phyloP scores from a whole-genome alignment of 495 filamentous ascomycete species.

The Talaromyces trachyspermus region DNA sequence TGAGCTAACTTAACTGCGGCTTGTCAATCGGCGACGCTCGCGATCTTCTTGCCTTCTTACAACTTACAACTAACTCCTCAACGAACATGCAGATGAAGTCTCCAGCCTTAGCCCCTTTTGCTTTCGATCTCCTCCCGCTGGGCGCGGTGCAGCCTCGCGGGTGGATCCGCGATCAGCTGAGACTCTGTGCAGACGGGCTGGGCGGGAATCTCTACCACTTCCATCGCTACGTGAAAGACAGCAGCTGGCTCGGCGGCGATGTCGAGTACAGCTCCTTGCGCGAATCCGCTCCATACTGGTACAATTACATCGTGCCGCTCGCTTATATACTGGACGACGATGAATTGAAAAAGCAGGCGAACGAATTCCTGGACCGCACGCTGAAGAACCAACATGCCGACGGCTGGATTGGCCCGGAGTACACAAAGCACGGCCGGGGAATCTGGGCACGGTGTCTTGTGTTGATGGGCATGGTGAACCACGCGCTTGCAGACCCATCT shows the following conservation, averaged over 20 bases:
- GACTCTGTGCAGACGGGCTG: constrained; percentile 45
- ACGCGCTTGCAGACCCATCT: constrained; percentile 28
- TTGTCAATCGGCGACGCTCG: too few relatives aligned
- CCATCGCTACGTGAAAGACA: constrained; percentile 49
- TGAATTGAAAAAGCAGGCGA: constrained; percentile 46
- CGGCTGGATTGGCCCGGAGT: constrained; percentile 58
- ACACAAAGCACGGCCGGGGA: constrained; percentile 28
- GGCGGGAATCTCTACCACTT: constrained; percentile 54
- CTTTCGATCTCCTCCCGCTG: constrained; percentile 43
- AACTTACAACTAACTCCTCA: too few relatives aligned
- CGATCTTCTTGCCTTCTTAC: too few relatives aligned
- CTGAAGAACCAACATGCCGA: constrained; percentile 46
- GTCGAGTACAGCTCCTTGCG: constrained; percentile 52
- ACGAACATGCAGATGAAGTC: too few relatives aligned
- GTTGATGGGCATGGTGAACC: constrained; percentile 43
- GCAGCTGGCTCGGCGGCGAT: constrained; percentile 48
- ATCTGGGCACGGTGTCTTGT: constrained; percentile 51
- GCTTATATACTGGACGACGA: constrained; percentile 49
- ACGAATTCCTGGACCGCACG: constrained; percentile 39
- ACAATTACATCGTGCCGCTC: constrained; percentile 57
- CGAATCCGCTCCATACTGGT: constrained; percentile 59
- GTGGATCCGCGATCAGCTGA: constrained; percentile 52
- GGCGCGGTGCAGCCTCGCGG: constrained; percentile 51
- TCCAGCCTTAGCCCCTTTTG: constrained; percentile 22
- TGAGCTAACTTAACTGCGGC: too few relatives aligned